Base-by-base conservation (phyloP, 2,329 filamentous ascomycete genomes). In the Mycosphaerelloides madeirae region DNA sequence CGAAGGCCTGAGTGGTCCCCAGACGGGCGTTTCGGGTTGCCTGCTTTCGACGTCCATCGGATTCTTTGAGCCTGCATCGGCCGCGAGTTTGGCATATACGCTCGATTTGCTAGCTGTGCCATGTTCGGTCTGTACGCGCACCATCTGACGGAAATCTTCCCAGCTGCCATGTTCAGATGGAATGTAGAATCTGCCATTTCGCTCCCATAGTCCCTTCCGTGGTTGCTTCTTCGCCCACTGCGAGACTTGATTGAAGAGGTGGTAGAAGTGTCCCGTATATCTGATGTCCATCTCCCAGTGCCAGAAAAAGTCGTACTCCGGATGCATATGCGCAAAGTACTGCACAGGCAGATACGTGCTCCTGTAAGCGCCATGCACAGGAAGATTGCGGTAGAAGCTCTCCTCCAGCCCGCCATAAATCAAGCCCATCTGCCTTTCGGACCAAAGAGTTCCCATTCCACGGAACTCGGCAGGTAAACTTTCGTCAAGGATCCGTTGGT, bases 271-370 rank as follows among this genome's bases (percentile, higher is more conserved):
- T 29, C 89, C 88, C 0, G 85, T 93, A 65, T 94, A 95, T 22
- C 88, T 83, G 34, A 90, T 81, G 59, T 95, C 89, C 83, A 95
- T 91, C 66, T 95, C 89, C 87, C 89, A 94, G 55, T 95, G 87
- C 89, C 89, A 95, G 66, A 89, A 88, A 68, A 82, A 87, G 37
- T 94, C 87, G 61, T 90, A 95, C 64, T 95, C 89, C 1, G 87
- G 85, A 65, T 95, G 89, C 58, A 81, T 78, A 60, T 90, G 82
- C 5, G 90, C 87, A 64, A 97, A 97, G 66, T 91, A 86, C 61
- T 96, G 90, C 72, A 97, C 83, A 0, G 90, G 88, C 87, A 97
- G 95, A 58, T 89, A 88, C 8, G 93, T 80, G 43, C 87, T 90
- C 41, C 85, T 78, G 65, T 78, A 78, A 1, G 68, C 74, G 20